Evolutionary conservation across 768 basidiomycete species (phyloP).

Genomic region (Phlebiopsis flavidoalba): DNA sequence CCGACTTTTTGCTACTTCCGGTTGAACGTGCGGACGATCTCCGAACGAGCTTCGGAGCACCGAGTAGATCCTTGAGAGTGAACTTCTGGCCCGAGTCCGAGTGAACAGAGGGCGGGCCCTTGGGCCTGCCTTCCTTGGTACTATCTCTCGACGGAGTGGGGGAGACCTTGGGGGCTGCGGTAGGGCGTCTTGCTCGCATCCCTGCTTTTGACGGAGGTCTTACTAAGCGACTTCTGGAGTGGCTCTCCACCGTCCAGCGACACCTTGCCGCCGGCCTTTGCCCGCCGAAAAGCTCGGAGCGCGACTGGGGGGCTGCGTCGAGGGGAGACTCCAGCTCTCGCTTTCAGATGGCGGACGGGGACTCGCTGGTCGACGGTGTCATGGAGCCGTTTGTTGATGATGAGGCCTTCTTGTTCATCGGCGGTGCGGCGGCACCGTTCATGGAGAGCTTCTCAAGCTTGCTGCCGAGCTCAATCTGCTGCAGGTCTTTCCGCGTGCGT

Average conservation of each 20-base stretch:
- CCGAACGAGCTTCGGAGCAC: conserved; percentile 70
- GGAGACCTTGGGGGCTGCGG: conserved; percentile 19
- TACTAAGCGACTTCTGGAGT: conserved; percentile 11
- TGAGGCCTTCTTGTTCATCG: conserved; percentile 20
- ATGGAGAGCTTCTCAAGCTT: conserved; percentile 8
- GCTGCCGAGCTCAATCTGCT: conserved; percentile 24
- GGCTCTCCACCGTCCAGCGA: conserved; percentile 9
- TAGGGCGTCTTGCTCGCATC: conserved; percentile 17
- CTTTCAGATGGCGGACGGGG: conserved; percentile 53
- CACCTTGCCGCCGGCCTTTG: conserved; percentile 22
- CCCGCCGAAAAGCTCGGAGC: conserved; percentile 37
- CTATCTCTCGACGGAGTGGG: conserved; percentile 17
- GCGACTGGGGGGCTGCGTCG: conserved; percentile 55
- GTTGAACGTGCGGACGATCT: conserved; percentile 69
- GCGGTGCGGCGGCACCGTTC: conserved; percentile 15
- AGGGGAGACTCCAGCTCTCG: conserved; percentile 56
- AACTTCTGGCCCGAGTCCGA: conserved; percentile 66
- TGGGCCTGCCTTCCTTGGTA: conserved; percentile 12
- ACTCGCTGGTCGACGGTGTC: conserved; percentile 33
- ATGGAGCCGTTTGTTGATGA: conserved; percentile 36
- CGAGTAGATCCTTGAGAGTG: conserved; percentile 79
- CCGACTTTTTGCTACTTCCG: conserved; percentile 57
- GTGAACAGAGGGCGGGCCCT: conserved; percentile 28
- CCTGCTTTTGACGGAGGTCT: conserved; percentile 9
- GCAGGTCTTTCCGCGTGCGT: conserved; percentile 38